Evolutionary conservation across 306 rosid genomes (phyloP).

Genomic region (Herpetospermum pedunculosum): DNA sequence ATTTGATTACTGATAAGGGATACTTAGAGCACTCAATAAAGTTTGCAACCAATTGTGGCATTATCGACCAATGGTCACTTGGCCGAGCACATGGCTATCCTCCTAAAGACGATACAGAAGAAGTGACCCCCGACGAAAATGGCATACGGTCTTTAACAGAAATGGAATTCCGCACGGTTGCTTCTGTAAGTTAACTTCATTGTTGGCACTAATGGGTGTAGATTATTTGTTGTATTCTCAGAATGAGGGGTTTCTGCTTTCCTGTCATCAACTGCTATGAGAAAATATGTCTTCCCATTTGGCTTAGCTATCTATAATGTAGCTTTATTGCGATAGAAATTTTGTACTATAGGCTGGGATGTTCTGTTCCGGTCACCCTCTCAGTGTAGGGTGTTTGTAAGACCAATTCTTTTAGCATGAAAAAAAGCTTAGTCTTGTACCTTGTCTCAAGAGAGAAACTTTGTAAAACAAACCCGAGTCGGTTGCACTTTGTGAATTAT

Average conservation of each 20-base stretch:
- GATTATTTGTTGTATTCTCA: slow-evolving; percentile 13
- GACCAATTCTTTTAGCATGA: not conserved
- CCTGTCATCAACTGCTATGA: not conserved
- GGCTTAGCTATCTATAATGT: not conserved
- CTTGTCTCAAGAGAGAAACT: not conserved
- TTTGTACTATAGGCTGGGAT: slow-evolving; percentile 20
- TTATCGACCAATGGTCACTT: slow-evolving; percentile 73
- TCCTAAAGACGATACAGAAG: slow-evolving; percentile 50
- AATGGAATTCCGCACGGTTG: slow-evolving; percentile 52
- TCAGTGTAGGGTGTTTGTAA: not conserved
- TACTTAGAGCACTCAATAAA: slow-evolving; percentile 58
- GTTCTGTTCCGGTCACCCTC: not conserved
- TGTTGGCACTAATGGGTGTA: slow-evolving; percentile 17
- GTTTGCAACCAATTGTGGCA: slow-evolving; percentile 80
- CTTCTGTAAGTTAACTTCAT: slow-evolving; percentile 22
- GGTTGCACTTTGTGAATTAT: not conserved
- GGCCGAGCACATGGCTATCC: slow-evolving; percentile 64
- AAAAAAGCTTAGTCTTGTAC: not conserved
- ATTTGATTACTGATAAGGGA: slow-evolving; percentile 56
- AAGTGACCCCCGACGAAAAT: slow-evolving; percentile 39
- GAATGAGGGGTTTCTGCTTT: slow-evolving; percentile 14
- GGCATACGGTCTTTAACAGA: slow-evolving; percentile 68
- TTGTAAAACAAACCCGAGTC: not conserved
- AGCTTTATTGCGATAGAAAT: slow-evolving; percentile 18
- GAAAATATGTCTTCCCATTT: not conserved